Evolutionary conservation across 2,329 filamentous ascomycete species (phyloP).

Genomic region (Colletotrichum lupini): DNA sequence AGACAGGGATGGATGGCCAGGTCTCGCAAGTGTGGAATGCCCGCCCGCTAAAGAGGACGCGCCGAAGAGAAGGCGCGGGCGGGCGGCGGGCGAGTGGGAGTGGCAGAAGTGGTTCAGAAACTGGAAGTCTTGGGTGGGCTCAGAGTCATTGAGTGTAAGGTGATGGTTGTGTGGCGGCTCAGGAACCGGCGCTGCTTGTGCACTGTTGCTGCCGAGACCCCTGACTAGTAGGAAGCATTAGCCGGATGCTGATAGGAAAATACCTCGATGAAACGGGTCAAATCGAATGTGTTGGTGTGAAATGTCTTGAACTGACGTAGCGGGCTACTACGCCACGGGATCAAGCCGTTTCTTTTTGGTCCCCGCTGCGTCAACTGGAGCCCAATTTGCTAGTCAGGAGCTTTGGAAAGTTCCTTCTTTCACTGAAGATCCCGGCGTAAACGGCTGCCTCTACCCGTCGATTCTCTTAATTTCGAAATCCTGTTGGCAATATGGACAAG

Average conservation of each 20-base stretch:
- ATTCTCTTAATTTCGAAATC: neutral
- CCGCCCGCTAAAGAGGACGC: slow-evolving; percentile 21
- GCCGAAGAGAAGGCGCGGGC: neutral
- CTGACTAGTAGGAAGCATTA: slow-evolving; percentile 25
- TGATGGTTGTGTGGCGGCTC: slow-evolving; percentile 23
- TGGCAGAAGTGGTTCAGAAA: neutral
- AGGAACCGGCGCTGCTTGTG: slow-evolving; percentile 29
- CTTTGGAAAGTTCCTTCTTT: neutral
- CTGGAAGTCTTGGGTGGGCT: neutral
- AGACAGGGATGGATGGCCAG: slow-evolving; percentile 3
- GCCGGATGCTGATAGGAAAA: slow-evolving; percentile 6
- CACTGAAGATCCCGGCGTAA: slow-evolving; percentile 15
- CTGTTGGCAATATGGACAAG: neutral
- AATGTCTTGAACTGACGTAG: neutral
- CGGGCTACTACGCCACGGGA: slow-evolving; percentile 17
- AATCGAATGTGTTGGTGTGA: no score
- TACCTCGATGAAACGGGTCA: neutral
- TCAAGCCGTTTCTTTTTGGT: slow-evolving; percentile 12
- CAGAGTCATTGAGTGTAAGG: neutral
- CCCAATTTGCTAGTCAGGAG: slow-evolving; percentile 9
- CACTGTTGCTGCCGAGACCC: slow-evolving; percentile 13
- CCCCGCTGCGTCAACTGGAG: slow-evolving; percentile 6
- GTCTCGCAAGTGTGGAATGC: slow-evolving; percentile 1
- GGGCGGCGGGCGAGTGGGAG: neutral
- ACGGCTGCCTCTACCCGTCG: neutral